Evolutionary conservation across 2,329 filamentous ascomycete genomes (phyloP), one percentile per base, ranked within the genome.

Genomic region (Talaromyces sp.): DNA sequence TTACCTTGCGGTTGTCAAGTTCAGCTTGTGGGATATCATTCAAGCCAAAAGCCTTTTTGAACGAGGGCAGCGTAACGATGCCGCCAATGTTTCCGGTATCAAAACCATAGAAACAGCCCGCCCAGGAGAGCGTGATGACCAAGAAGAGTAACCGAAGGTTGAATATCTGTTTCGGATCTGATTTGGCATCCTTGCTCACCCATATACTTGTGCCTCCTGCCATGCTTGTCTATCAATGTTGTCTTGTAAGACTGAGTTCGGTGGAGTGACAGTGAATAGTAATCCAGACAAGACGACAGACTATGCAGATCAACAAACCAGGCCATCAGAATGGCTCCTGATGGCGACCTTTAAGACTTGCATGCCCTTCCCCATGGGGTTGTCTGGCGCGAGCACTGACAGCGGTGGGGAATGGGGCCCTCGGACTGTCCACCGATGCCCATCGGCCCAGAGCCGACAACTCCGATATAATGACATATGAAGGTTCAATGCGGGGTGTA

Each of bases 31-130:
- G 66, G 7, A 76, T 63, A 9, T 65, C 60, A 49, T 70, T 70
- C 17, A 75, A 59, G 0, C 75, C 75, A 59, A 77, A 76, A 0
- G 75, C 71, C 60, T 66, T 67, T 32, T 68, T 64, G 63, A 77
- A 77, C 5, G 71, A 72, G 1, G 71, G 67, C 5, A 77, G 68
- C 1, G 71, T 76, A 49, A 77, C 58, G 29, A 75, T 71, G 3
- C 75, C 75, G 1, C 74, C 74, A 35, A 77, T 77, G 49, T 76
- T 76, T 19, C 74, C 74, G 46, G 73, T 71, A 53, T 77, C 75
- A 41, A 77, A 76, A 19, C 74, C 75, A 64, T 77, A 77, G 5
- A 72, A 69, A 43, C 73, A 76, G 7, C 75, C 75, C 3, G 73
- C 75, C 63, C 74, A 72, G 8, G 72, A 70, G 21, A 75, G 71